A percentile compares a stretch with the other conserved stretches of the same genome.
Evolutionary conservation across 1,139 yeast genomes (phyloP).

Genomic region (Taphrina flavorubra): DNA sequence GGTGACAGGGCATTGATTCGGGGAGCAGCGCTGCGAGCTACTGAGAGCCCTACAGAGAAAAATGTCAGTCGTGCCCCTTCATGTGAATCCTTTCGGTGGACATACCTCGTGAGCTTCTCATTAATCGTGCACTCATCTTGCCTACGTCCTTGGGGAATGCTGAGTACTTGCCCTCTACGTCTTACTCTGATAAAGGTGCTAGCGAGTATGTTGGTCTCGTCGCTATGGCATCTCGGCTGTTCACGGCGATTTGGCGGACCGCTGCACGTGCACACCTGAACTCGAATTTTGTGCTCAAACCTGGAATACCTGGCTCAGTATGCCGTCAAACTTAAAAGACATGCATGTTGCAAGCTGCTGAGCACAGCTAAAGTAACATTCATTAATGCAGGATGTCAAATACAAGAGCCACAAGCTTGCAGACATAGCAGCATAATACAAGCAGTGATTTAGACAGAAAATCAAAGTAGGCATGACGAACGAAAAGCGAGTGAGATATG

Average conservation of each 20-base stretch:
- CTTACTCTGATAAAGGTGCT: slow-evolving; percentile 8
- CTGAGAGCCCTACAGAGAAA: slow-evolving; percentile 11
- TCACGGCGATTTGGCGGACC: background rate
- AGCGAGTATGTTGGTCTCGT: slow-evolving; percentile 6
- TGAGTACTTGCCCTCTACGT: background rate
- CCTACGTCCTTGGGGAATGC: slow-evolving; percentile 1
- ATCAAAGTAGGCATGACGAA: too few relatives aligned
- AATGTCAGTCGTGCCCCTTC: background rate
- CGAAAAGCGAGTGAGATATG: too few relatives aligned
- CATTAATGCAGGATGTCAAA: too few relatives aligned
- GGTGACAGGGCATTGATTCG: slow-evolving; percentile 19
- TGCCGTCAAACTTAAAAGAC: background rate
- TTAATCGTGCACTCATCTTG: slow-evolving; percentile 28
- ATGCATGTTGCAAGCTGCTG: too few relatives aligned
- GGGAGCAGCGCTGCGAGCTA: slow-evolving; percentile 24
- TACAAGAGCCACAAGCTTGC: too few relatives aligned
- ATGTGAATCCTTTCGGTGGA: background rate
- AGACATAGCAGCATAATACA: too few relatives aligned
- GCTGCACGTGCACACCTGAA: background rate
- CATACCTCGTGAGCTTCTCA: slow-evolving; percentile 27
- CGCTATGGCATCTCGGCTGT: slow-evolving; percentile 13
- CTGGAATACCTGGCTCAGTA: background rate
- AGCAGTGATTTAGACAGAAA: too few relatives aligned
- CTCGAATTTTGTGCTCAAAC: background rate
- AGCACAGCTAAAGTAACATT: too few relatives aligned